Conservation (phyloP, 768 basidiomycete species). For the Lentinula aciculospora region DNA sequence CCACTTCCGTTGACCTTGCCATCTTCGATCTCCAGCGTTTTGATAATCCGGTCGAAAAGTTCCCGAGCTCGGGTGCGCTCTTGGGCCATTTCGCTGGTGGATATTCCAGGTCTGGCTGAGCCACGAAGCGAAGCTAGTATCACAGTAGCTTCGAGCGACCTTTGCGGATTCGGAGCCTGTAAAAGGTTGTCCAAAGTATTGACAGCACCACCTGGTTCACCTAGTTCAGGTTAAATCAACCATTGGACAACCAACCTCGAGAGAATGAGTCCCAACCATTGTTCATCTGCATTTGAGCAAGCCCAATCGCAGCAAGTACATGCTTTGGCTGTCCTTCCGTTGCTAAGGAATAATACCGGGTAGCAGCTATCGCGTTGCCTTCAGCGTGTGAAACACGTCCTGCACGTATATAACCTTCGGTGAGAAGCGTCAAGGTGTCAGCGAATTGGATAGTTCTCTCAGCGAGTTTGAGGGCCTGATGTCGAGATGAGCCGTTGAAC, state of each 20-base stretch:
- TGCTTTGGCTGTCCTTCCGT: conserved; percentile 68
- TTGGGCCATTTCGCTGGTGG: conserved; percentile 61
- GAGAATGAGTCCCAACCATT: conserved; percentile 46
- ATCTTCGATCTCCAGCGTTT: conserved; percentile 63
- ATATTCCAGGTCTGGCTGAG: conserved; percentile 73
- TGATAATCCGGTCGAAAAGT: conserved; percentile 70
- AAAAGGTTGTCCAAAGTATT: conserved; percentile 78
- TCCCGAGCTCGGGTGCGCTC: conserved; percentile 75
- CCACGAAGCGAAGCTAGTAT: conserved; percentile 90
- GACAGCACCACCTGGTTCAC: conserved; percentile 80
- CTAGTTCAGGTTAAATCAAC: conserved; percentile 28
- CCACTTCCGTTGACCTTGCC: conserved; percentile 36
- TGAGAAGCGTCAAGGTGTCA: conserved; percentile 78
- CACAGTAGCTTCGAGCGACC: conserved; percentile 78
- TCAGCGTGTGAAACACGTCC: conserved; percentile 77
- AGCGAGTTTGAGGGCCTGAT: conserved; percentile 83
- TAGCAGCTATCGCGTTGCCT: conserved; percentile 58
- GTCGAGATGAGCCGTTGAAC: not conserved
- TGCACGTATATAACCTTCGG: conserved; percentile 82
- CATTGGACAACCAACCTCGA: not conserved
- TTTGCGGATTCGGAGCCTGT: conserved; percentile 56
- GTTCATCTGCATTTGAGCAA: conserved; percentile 83
- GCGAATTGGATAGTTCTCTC: conserved; percentile 94
- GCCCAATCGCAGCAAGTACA: conserved; percentile 73
- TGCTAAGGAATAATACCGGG: conserved; percentile 63